Base-by-base conservation (phyloP, 2,329 filamentous ascomycete genomes). In the Amauroascus verrucosus region DNA sequence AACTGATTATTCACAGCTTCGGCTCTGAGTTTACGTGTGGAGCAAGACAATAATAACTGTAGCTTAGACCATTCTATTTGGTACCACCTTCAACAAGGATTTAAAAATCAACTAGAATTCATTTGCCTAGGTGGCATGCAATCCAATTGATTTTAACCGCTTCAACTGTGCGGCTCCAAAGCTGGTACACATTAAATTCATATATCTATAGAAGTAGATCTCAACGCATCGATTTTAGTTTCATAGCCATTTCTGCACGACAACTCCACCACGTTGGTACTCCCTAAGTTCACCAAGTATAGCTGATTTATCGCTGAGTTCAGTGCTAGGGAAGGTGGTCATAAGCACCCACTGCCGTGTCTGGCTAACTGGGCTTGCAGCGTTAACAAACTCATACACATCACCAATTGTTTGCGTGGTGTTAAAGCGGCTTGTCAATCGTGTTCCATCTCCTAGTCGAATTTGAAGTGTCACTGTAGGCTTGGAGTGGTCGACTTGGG, bases 251-350 rank as follows among this genome's bases (percentile, higher is more conserved):
- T 75, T 76, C 63, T 77, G 74, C 16, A 77, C 72, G 35, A 77
- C 69, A 20, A 75, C 73, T 26, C 74, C 74, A 48, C 74, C 74
- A 22, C 74, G 67, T 62, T 75, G 76, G 60, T 76, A 75, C 41
- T 76, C 74, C 4, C 72, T 60, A 47, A 77, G 61, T 16, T 76
- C 74, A 1, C 71, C 73, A 24, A 77, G 64, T 7, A 65, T 64
- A 22, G 65, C 64, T 4, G 65, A 62, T 66, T 78, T 77, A 60
- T 84, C 80, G 14, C 67, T 75, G 37, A 84, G 67, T 62, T 84
- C 80, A 59, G 78, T 82, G 54, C 74, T 81, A 0, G 81, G 81
- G 64, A 84, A 84, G 0, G 81, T 84, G 4, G 81, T 84, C 77
- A 83, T 82, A 55, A 84, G 67, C 3, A 77, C 78, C 68, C 78